Base-by-base conservation (phyloP, 495 filamentous ascomycete species). In the Penicillium verhagenii region DNA sequence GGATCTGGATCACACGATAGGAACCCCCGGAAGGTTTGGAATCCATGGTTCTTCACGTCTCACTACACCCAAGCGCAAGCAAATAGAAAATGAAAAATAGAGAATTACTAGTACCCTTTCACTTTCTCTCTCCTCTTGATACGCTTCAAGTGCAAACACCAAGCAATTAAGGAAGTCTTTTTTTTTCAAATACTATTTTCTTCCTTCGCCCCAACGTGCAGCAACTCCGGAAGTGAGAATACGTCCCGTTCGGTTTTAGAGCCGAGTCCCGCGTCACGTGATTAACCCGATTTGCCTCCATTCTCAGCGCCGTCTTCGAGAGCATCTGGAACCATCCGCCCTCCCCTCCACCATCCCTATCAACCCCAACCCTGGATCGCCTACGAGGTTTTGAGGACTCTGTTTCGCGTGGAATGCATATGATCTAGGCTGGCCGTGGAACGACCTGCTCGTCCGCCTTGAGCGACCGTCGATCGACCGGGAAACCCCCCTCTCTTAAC, bases 361-460 rank as follows among this genome's bases (percentile, higher is more conserved):
- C 61, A 50, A 59, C 60, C 49, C 60, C 62, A 52, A 62, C 60
- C 58, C 44, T 39, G 37, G 46, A 55, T 51, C 23, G 43, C 53
- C 35, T 26, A 31, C 52, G 38, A 48, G 60, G 55, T 47, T 46
- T 54, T 54, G 48, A 40, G 37, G 55, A 40, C 49, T 55, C 53
- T 45, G 21, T 20, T 56, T 54, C 42, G 48, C 47, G 54, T 76
- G 73, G 70, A 71, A 76, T 74, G 72, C 61, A 68, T 67, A 71
- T 62, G 66, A 65, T 66, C 53, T 70, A 69, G 63, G 63, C 31
- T 57, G 69, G 56, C 65, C 63, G 67, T 67, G 58, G 55, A 72
- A 72, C 64, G 65, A 71, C 61, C 58, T 71, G 67, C 59, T 71
- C 68, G 68, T 61, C 69, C 60, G 68, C 63, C 42, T 61, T 68